Evolutionary conservation across 768 basidiomycete species (phyloP).

Genomic region (Trametes cingulata): DNA sequence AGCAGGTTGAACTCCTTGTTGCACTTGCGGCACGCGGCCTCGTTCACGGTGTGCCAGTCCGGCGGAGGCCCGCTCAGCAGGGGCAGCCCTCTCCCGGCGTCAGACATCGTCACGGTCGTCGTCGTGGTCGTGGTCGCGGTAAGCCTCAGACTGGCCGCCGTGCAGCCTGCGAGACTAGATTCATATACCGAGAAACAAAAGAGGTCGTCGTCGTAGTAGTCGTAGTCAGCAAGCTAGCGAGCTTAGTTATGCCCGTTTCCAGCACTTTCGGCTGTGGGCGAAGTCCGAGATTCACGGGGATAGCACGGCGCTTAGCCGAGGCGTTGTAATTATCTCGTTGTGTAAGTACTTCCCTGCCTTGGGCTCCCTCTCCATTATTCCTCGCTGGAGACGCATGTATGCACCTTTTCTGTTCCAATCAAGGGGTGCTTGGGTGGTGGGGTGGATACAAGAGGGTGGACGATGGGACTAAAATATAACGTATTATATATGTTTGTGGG

Average conservation of each 20-base stretch:
- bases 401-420: no score
- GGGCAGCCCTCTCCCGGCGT: conserved; percentile 57
- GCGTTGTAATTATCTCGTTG: neutral
- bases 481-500: neutral
- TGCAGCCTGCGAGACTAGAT: no score
- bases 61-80: conserved; percentile 70
- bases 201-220: neutral
- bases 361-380: no score
- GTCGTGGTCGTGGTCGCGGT: neutral
- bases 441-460: no score
- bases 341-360: no score
- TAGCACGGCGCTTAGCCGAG: neutral
- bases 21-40: conserved; percentile 63
- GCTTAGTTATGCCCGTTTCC: neutral
- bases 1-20: conserved; percentile 71
- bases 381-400: no score
- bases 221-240: conserved; percentile 9
- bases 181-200: no score
- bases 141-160: no score
- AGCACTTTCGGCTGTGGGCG: conserved; percentile 9
- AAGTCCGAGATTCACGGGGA: conserved; percentile 5
- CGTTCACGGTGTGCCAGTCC: conserved; percentile 32
- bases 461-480: no score
- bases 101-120: no score
- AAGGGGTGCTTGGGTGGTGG: no score